Conservation (phyloP, 2,329 filamentous ascomycete species). For the Harringtonia aguacate region DNA sequence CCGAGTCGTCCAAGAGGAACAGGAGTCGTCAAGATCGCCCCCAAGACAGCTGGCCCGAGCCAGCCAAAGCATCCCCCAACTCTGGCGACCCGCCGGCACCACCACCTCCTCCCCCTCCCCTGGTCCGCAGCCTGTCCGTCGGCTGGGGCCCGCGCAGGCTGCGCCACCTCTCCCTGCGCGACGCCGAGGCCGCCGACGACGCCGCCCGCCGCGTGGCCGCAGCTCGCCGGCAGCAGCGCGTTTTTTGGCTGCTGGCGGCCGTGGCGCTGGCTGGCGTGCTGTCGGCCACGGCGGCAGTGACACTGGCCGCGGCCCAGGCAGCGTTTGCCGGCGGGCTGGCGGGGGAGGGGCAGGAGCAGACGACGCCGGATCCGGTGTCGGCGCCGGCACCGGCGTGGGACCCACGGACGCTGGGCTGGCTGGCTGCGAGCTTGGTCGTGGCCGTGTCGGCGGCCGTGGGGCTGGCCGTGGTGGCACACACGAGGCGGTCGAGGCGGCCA, state of each 20-base stretch:
- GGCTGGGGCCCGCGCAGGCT: constrained; percentile 6
- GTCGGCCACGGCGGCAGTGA: constrained; percentile 5
- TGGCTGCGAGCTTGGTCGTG: constrained; percentile 5
- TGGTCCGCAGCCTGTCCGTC: constrained; percentile 6
- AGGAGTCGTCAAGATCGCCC: too few species aligned
- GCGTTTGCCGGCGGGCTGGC: not conserved
- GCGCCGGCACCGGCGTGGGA: not conserved
- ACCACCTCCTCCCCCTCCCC: constrained; percentile 1
- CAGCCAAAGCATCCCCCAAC: not conserved
- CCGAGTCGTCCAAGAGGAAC: too few species aligned
- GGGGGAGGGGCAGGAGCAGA: too few species aligned
- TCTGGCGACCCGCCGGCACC: too few species aligned
- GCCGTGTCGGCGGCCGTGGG: not conserved
- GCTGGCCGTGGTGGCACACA: not conserved
- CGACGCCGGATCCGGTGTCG: too few species aligned
- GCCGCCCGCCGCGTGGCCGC: constrained; percentile 1
- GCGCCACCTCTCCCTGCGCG: constrained; percentile 5
- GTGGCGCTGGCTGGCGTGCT: constrained; percentile 1
- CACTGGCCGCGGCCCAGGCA: constrained; percentile 4
- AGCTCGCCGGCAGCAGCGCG: not conserved
- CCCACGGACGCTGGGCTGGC: constrained; percentile 5
- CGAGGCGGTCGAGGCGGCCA: not conserved
- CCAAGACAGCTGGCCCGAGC: too few species aligned
- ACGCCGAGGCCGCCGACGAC: constrained; percentile 7
- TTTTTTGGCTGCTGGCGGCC: constrained; percentile 6